Evolutionary conservation across 225 moss, liverwort and hornwort genomes (phyloP).

Genomic region (Rhytidiadelphus loreus): DNA sequence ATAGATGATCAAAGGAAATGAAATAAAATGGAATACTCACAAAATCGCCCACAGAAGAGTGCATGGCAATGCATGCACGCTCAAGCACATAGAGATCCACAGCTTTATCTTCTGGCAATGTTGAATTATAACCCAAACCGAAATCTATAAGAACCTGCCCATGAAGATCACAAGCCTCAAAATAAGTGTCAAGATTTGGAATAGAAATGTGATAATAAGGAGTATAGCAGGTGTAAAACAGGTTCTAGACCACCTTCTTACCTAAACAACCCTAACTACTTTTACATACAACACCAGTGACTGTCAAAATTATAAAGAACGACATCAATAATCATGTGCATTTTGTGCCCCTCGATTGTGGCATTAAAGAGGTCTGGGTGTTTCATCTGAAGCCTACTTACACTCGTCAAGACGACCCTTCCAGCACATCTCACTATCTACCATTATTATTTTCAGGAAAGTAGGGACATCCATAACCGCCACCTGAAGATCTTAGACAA

Average conservation of each 20-base stretch:
- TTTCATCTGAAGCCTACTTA: background rate
- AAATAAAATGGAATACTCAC: slow-evolving; percentile 24
- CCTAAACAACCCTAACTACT: too few species aligned
- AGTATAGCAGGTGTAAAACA: background rate
- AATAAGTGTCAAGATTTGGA: background rate
- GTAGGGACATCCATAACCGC: background rate
- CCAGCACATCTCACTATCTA: background rate
- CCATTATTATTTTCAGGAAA: background rate
- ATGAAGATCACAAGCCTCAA: background rate
- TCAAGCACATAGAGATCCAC: slow-evolving; percentile 93
- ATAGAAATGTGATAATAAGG: background rate
- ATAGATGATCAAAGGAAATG: background rate
- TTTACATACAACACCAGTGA: background rate
- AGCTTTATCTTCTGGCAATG: slow-evolving; percentile 86
- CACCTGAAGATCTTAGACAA: background rate
- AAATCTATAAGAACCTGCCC: slow-evolving; percentile 84
- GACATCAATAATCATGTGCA: background rate
- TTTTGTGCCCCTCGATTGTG: background rate
- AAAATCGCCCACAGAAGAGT: slow-evolving; percentile 77
- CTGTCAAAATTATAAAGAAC: background rate
- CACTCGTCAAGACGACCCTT: background rate
- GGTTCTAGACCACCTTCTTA: background rate
- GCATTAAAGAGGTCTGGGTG: background rate
- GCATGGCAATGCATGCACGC: slow-evolving; percentile 80
- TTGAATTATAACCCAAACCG: slow-evolving; percentile 79